Conservation (phyloP, 2,329 filamentous ascomycete genomes). For the Talaromyces amestolkiae region DNA sequence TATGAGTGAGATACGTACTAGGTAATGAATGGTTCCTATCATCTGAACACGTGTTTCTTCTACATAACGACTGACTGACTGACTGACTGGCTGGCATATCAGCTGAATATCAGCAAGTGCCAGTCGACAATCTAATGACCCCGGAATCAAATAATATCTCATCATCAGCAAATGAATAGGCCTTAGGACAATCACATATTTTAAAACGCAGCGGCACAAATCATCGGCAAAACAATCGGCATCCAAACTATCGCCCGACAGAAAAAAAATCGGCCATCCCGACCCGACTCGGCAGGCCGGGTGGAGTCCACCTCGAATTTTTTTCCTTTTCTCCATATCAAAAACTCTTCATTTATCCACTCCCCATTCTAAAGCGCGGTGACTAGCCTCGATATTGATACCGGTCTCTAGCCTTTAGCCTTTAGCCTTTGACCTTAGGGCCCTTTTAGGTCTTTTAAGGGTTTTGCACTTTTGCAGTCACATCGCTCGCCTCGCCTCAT, state of each 20-base stretch:
- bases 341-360: not conserved
- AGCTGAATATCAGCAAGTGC: not conserved
- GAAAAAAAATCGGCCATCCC: conserved; percentile 1
- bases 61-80: not conserved
- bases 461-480: not conserved
- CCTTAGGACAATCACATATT: too few relatives aligned
- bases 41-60: not conserved
- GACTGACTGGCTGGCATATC: too few relatives aligned
- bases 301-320: not conserved
- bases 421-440: too few relatives aligned
- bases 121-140: not conserved
- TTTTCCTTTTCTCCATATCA: conserved; percentile 1
- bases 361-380: not conserved
- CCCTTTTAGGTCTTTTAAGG: not conserved
- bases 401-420: not conserved
- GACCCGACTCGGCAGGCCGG: conserved; percentile 8
- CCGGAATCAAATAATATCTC: too few relatives aligned
- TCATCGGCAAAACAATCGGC: not conserved
- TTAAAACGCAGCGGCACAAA: too few relatives aligned
- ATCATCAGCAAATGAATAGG: too few relatives aligned
- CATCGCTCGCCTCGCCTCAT: not conserved
- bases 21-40: not conserved
- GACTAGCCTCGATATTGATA: not conserved
- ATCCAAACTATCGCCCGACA: not conserved
- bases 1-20: not conserved